A percentile compares a stretch with the other conserved stretches of the same genome.
These are phyloP conservation scores for Fusarium circinatum DNA, from an alignment of 2,329 filamentous ascomycete genomes.

Conservation along the genomic window DNA sequence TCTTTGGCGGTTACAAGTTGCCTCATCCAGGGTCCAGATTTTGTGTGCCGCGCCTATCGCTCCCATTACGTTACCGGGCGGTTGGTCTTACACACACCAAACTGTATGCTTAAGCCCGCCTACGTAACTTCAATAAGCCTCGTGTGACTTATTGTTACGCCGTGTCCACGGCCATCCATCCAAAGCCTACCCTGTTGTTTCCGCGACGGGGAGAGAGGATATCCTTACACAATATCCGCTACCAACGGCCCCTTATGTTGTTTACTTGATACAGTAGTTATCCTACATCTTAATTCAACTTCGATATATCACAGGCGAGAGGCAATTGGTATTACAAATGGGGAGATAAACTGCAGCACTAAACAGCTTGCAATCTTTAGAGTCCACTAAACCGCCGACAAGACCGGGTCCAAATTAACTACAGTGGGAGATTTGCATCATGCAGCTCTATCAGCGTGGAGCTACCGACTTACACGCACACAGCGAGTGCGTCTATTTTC, in stretches of 20 bases:
- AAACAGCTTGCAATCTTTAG: constrained; percentile 21
- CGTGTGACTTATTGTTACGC: constrained; percentile 1
- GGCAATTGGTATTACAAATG: neutral
- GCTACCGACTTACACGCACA: constrained; percentile 4
- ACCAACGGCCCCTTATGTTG: neutral
- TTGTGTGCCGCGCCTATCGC: constrained; percentile 28
- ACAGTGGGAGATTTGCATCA: constrained; percentile 32
- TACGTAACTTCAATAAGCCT: constrained; percentile 19
- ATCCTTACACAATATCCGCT: constrained; percentile 16
- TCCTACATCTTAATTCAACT: constrained; percentile 16
- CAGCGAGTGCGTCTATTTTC: neutral
- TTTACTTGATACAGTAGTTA: constrained; percentile 10
- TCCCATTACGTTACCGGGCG: constrained; percentile 7
- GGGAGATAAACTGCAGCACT: constrained; percentile 1
- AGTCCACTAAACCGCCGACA: constrained; percentile 38
- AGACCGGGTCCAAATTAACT: constrained; percentile 24
- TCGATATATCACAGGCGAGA: neutral
- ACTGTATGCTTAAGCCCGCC: constrained; percentile 14
- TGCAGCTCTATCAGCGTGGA: constrained; percentile 31
- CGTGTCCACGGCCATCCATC: neutral
- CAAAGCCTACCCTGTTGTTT: constrained; percentile 1
- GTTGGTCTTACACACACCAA: constrained; percentile 8
- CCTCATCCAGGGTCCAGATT: constrained; percentile 4
- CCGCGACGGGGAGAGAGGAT: neutral
- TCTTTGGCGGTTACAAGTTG: neutral